Base-by-base conservation (phyloP, 176 grass and related monocot genomes). In the Alloteropsis semialata region DNA sequence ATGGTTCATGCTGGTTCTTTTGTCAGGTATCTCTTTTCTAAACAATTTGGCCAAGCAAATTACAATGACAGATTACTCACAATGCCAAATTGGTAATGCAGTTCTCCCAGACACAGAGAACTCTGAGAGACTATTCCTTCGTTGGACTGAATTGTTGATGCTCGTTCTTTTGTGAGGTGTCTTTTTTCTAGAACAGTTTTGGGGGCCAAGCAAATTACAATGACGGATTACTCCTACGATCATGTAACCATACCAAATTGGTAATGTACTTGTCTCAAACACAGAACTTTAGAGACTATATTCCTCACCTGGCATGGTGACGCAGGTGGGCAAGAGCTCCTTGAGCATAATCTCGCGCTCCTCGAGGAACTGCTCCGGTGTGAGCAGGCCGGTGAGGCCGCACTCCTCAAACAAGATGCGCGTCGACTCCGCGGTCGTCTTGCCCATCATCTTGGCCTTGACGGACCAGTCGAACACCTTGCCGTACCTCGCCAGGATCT, bases 361-460 rank as follows among this genome's bases (percentile, higher is more conserved):
- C 62, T 85, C 69, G 28, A 97, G 85, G 79, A 97, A 94, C 50
- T 79, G 86, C 75, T 94, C 92, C 12, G 94, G 87, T 0, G 95
- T 92, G 74, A 97, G 92, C 41, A 97, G 77, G 16, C 88, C 86
- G 2, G 30, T 27, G 45, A 97, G 92, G 19, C 88, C 90, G 24
- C 67, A 91, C 77, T 94, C 92, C 6, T 91, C 83, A 13, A 97
- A 84, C 29, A 94, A 94, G 78, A 94, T 94, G 58, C 61, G 86
- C 19, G 88, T 92, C 11, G 95, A 94, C 72, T 97, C 95, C 0
- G 43, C 71, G 10, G 90, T 86, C 88, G 90, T 97, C 86, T 92
- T 94, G 76, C 95, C 95, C 95, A 97, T 97, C 92, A 94, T 87
- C 92, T 94, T 92, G 27, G 92, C 92, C 84, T 98, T 95, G 42